A percentile compares a stretch with the other conserved stretches of the same genome.
These are phyloP conservation scores for Tylopilus plumbeoviolaceoides DNA, from an alignment of 768 basidiomycete genomes.

Conservation along the genomic window DNA sequence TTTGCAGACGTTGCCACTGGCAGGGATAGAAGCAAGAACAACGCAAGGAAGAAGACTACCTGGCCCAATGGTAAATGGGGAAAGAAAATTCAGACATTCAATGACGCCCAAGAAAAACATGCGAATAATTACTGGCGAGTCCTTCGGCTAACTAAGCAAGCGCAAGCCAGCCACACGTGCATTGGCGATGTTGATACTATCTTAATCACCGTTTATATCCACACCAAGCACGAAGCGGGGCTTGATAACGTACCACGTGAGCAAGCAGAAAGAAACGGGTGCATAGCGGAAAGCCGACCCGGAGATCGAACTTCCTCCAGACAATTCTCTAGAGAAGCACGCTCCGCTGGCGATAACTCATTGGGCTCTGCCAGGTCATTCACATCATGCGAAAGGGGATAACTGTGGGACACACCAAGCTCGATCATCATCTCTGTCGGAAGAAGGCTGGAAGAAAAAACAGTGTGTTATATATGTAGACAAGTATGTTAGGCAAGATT, in stretches of 20 bases:
- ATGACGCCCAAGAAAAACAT: constrained; percentile 50
- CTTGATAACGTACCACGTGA: too few species aligned
- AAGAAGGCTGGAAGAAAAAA: not conserved
- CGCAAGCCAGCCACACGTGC: constrained; percentile 25
- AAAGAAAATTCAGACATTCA: constrained; percentile 44
- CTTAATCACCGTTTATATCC: too few species aligned
- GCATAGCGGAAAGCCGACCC: constrained; percentile 47
- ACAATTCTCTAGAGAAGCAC: not conserved
- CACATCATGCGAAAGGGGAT: not conserved
- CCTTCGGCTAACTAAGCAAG: constrained; percentile 27
- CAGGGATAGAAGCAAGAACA: too few species aligned
- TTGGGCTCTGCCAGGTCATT: not conserved
- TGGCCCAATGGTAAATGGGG: constrained; percentile 19
- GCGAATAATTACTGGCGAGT: constrained; percentile 43
- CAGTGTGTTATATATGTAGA: not conserved
- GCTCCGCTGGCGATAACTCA: not conserved
- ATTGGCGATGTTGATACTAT: too few species aligned
- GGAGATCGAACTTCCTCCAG: constrained; percentile 36
- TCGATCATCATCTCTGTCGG: too few species aligned
- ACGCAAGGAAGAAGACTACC: constrained; percentile 57
- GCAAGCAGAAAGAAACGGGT: constrained; percentile 43
- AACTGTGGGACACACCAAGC: not conserved
- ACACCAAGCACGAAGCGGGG: too few species aligned
- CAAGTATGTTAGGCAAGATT: too few species aligned
- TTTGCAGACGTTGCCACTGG: too few species aligned